Conservation (phyloP, 2,329 filamentous ascomycete genomes). For the Sphaerulina musiva region DNA sequence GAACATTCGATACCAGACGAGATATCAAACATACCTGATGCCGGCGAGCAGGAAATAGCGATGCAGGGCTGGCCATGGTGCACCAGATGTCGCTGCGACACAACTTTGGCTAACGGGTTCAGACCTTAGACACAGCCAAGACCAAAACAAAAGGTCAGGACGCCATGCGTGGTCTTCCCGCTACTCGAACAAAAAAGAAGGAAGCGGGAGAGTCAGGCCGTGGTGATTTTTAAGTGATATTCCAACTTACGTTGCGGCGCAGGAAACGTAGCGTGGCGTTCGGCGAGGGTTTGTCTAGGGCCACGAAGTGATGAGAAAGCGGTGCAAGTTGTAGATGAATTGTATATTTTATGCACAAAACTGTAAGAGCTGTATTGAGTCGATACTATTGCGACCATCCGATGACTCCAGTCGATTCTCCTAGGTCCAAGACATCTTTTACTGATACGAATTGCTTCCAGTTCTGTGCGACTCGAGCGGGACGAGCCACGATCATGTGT, state of each 20-base stretch:
- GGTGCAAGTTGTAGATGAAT: background rate
- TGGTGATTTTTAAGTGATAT: background rate
- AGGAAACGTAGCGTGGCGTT: conserved; percentile 1
- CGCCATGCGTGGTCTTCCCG: background rate
- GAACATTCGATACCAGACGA: background rate
- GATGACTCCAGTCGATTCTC: too few species aligned
- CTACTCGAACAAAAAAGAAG: background rate
- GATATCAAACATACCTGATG: background rate
- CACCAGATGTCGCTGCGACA: background rate
- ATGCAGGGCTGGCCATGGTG: background rate
- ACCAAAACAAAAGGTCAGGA: background rate
- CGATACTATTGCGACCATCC: too few species aligned
- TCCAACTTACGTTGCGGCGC: background rate
- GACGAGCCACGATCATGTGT: too few species aligned
- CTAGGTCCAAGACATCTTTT: too few species aligned
- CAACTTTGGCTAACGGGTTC: background rate
- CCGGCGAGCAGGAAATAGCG: background rate
- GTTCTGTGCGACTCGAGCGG: too few species aligned
- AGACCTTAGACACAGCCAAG: background rate
- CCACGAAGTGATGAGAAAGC: conserved; percentile 1
- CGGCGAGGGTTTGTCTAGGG: background rate
- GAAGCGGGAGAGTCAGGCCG: background rate
- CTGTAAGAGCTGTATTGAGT: background rate
- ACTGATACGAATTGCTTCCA: too few species aligned
- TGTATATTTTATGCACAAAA: background rate